Conservation (phyloP, 345 rosid genomes). For the Eucalyptus marginata region DNA sequence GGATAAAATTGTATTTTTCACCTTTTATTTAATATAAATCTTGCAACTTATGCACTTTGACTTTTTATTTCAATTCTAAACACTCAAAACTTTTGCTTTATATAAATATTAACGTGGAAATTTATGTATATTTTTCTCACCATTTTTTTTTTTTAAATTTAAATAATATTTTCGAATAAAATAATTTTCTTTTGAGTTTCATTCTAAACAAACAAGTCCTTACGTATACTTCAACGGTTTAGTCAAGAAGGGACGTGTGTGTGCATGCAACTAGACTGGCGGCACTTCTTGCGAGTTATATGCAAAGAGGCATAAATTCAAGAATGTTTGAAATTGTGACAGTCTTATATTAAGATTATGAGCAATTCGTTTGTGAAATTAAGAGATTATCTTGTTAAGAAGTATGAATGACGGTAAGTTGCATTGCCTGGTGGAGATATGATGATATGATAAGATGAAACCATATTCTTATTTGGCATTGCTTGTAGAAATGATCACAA, state of each 20-base stretch:
- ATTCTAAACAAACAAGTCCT: not conserved
- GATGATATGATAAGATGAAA: not conserved
- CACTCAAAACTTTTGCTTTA: not conserved
- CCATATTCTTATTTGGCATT: not conserved
- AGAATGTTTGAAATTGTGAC: not conserved
- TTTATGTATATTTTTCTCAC: not conserved
- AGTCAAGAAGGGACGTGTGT: not conserved
- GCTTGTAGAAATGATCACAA: not conserved
- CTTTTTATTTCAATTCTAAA: not conserved
- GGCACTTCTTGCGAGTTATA: not conserved
- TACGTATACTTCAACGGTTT: not conserved
- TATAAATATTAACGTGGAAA: not conserved
- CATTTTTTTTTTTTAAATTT: not conserved
- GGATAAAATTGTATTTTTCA: not conserved
- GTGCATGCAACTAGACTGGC: not conserved
- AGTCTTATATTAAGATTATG: not conserved
- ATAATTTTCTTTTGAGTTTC: not conserved
- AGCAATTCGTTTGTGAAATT: not conserved
- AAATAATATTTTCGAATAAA: fast-evolving
- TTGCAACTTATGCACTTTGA: not conserved
- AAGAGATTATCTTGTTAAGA: not conserved
- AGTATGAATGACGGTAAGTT: not conserved
- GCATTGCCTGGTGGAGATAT: not conserved
- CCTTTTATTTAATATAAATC: not conserved
- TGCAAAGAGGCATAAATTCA: not conserved